Evolutionary conservation across 2,329 filamentous ascomycete genomes (phyloP), one percentile per base, ranked within the genome.

Genomic region (Mycocentrospora acerina): DNA sequence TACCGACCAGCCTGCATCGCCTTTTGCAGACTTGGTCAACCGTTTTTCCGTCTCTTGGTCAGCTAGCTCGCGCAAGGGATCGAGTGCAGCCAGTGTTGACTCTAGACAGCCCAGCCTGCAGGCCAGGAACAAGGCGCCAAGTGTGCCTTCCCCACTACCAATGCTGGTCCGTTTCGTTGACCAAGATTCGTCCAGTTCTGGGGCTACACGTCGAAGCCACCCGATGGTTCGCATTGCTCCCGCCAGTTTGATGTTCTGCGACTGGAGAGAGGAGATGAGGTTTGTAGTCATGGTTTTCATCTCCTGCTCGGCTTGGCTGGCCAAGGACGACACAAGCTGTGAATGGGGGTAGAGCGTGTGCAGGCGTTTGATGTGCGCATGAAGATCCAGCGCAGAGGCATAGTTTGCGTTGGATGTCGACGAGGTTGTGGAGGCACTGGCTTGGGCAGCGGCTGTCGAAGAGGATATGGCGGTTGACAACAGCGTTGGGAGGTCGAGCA

Each of bases 271-370:
- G 8, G 77, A 73, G 40, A 98, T 85, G 4, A 98, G 79, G 54
- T 93, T 90, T 7, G 83, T 82, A 1, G 89, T 88, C 81, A 97
- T 89, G 40, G 86, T 83, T 56, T 87, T 86, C 78, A 97, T 95
- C 25, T 89, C 88, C 36, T 82, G 82, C 55, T 95, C 89, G 8
- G 91, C 88, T 63, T 96, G 88, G 2, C 71, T 63, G 8, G 83
- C 77, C 14, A 97, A 83, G 16, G 85, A 84, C 13, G 76, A 75
- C 17, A 97, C 79, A 29, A 97, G 73, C 1, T 79, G 73, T 0
- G 90, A 95, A 35, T 83, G 75, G 0, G 90, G 86, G 62, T 96
- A 95, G 18, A 97, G 74, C 0, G 83, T 81, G 44, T 90, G 83
- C 5, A 98, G 75, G 7, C 93, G 82, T 53, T 88, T 88, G 61